Evolutionary conservation across 331 rosid species (phyloP).

Genomic region (Malus hybrid): DNA sequence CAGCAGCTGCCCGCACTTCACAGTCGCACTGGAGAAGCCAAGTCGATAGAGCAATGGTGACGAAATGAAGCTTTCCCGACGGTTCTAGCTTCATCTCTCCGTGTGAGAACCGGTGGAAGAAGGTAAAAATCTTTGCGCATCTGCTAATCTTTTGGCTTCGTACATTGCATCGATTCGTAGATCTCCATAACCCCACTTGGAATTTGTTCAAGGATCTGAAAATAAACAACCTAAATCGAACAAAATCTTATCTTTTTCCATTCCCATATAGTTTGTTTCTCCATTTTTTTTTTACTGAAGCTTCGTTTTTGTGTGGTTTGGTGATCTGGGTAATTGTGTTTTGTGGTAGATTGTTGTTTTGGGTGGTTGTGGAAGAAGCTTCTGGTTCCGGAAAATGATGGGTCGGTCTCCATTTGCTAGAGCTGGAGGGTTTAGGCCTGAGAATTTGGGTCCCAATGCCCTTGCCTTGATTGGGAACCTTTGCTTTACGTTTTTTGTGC

Average conservation of each 20-base stretch:
- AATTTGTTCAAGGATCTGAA: slow-evolving; percentile 37
- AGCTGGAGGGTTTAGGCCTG: slow-evolving; percentile 63
- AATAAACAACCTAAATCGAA: background rate
- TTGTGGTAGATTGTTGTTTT: background rate
- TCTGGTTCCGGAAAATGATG: slow-evolving; percentile 28
- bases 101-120: background rate
- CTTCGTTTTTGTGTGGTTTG: slow-evolving; percentile 1
- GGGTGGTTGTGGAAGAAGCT: slow-evolving; percentile 3
- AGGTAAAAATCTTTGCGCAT: background rate
- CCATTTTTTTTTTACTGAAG: background rate
- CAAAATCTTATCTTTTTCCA: background rate
- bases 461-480: slow-evolving; percentile 85
- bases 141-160: background rate
- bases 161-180: slow-evolving; percentile 4
- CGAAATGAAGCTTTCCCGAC: slow-evolving; percentile 13
- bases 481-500: slow-evolving; percentile 77
- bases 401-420: slow-evolving; percentile 59
- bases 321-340: slow-evolving; percentile 18
- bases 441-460: slow-evolving; percentile 75
- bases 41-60: slow-evolving; percentile 10
- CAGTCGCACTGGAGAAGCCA: background rate
- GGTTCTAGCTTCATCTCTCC: slow-evolving; percentile 29
- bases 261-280: background rate
- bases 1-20: background rate
- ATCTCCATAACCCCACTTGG: slow-evolving; percentile 17